Evolutionary conservation across 1,139 yeast species (phyloP).

Genomic region (Taphrina confusa): DNA sequence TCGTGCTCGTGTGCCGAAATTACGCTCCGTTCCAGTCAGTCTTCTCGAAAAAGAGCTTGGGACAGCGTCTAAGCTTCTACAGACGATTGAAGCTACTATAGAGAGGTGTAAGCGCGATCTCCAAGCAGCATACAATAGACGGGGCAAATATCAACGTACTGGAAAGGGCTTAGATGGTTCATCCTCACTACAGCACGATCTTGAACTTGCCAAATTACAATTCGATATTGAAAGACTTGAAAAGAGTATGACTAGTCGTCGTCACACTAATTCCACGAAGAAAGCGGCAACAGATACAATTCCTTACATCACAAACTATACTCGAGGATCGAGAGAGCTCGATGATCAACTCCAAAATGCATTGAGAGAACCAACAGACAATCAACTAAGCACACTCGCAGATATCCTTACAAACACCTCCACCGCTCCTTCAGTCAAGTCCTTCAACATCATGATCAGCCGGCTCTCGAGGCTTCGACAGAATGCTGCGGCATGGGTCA

Average conservation of each 20-base stretch:
- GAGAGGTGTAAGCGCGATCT: neutral
- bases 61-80: neutral
- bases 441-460: conserved; percentile 39
- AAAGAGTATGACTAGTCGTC: neutral
- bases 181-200: neutral
- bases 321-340: neutral
- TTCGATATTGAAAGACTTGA: neutral
- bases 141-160: neutral
- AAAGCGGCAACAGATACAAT: too few species aligned
- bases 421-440: conserved; percentile 35
- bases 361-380: neutral
- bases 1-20: neutral
- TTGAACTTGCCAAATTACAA: neutral
- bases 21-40: neutral
- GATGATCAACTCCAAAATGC: conserved; percentile 11
- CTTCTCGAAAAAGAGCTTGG: conserved; percentile 8
- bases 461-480: conserved; percentile 36
- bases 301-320: neutral
- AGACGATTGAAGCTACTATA: neutral
- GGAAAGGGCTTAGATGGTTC: neutral
- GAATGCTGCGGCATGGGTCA: conserved; percentile 38
- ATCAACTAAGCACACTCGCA: conserved; percentile 12
- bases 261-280: neutral
- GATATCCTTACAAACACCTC: conserved; percentile 9
- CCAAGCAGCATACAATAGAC: neutral